Evolutionary conservation across 306 rosid genomes (phyloP).

Genomic region (Lathyrus tuberosus): DNA sequence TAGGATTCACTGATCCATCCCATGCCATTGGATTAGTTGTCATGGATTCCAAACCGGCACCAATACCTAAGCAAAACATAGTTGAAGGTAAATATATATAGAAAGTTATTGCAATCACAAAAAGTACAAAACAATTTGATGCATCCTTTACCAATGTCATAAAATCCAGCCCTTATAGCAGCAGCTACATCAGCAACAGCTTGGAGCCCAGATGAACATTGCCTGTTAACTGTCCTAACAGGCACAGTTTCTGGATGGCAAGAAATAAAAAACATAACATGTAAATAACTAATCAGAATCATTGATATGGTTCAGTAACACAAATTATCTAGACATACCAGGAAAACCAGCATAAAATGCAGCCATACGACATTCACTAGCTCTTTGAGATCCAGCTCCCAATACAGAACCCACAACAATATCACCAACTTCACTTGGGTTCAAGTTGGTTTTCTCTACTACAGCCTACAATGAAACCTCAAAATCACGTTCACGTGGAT

Average conservation of each 20-base stretch:
- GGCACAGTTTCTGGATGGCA: slow-evolving; percentile 76
- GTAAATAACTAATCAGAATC: slow-evolving; percentile 14
- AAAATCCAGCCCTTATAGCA: slow-evolving; percentile 88
- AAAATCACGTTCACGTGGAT: slow-evolving; percentile 1
- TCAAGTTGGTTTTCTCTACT: slow-evolving; percentile 74
- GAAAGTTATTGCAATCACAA: not conserved
- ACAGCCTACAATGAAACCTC: slow-evolving; percentile 61
- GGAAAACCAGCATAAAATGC: slow-evolving; percentile 98
- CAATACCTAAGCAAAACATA: slow-evolving; percentile 64
- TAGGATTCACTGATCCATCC: slow-evolving; percentile 92
- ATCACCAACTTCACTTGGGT: slow-evolving; percentile 92
- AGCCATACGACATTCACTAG: slow-evolving; percentile 97
- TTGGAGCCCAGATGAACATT: slow-evolving; percentile 96
- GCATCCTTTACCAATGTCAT: slow-evolving; percentile 70
- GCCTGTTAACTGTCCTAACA: slow-evolving; percentile 91
- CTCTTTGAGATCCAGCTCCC: slow-evolving; percentile 90
- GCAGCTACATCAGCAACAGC: slow-evolving; percentile 99
- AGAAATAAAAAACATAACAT: slow-evolving; percentile 10
- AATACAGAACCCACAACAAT: slow-evolving; percentile 87
- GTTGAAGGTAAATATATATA: not conserved
- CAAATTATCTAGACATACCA: slow-evolving; percentile 48
- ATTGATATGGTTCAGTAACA: slow-evolving; percentile 9
- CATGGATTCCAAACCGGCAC: slow-evolving; percentile 97
- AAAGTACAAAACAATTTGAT: not conserved
- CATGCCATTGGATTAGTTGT: slow-evolving; percentile 80